Evolutionary conservation across 2,329 filamentous ascomycete species (phyloP).

Genomic region (Aspergillus pseudoglaucus): DNA sequence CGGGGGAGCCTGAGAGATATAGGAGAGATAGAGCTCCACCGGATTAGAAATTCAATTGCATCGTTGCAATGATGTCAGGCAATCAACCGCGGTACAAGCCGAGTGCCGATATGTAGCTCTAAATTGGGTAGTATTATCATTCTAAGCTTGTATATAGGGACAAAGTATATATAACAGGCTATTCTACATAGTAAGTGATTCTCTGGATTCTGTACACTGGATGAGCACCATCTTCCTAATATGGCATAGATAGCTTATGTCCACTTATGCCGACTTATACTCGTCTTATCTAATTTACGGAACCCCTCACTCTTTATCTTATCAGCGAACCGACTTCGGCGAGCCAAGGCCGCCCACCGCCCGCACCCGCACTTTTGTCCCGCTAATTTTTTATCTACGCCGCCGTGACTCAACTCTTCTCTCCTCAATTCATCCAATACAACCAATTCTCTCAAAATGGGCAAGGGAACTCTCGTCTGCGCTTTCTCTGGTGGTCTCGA

Average conservation of each 20-base stretch:
- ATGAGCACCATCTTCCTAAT: too few species aligned
- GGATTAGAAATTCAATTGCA: neutral
- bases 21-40: neutral
- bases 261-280: neutral
- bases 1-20: neutral
- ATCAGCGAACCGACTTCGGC: neutral
- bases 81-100: too few species aligned
- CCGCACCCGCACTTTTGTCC: neutral
- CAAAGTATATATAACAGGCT: too few species aligned
- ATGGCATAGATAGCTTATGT: neutral
- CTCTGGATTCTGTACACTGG: too few species aligned
- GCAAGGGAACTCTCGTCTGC: slow-evolving; percentile 14
- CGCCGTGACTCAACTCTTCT: neutral
- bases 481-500: slow-evolving; percentile 46
- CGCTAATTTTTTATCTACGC: slow-evolving; percentile 3
- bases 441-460: slow-evolving; percentile 15
- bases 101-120: too few species aligned
- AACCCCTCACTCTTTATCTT: neutral
- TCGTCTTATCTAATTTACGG: neutral
- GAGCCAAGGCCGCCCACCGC: neutral
- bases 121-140: too few species aligned
- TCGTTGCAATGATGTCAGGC: neutral
- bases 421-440: neutral
- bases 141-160: too few species aligned
- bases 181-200: too few species aligned